Conservation (phyloP, 371 early-diverging fungal genomes). For the Aphelidium insulamus region DNA sequence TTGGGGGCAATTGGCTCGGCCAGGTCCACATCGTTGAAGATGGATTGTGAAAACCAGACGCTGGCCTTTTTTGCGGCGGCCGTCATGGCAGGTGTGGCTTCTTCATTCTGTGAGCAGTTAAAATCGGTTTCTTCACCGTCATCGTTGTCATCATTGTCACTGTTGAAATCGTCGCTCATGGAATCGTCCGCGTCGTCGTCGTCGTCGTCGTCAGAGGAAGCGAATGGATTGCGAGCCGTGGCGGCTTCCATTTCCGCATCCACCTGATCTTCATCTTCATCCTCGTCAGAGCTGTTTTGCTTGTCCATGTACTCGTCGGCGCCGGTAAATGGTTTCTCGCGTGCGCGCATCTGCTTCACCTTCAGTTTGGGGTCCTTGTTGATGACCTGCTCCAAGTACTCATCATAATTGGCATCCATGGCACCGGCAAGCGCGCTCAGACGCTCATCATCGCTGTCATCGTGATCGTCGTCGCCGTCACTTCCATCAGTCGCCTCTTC, state of each 20-base stretch:
- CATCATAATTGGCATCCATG: constrained; percentile 44
- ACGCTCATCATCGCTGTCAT: constrained; percentile 13
- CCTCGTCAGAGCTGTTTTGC: constrained; percentile 15
- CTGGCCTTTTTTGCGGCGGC: background rate
- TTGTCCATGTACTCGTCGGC: constrained; percentile 18
- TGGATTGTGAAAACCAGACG: too few relatives aligned
- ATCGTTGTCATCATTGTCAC: constrained; percentile 13
- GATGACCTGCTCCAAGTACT: constrained; percentile 40
- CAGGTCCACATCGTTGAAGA: too few relatives aligned
- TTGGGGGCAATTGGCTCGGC: too few relatives aligned
- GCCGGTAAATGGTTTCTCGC: constrained; percentile 43
- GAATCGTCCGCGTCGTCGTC: constrained; percentile 16
- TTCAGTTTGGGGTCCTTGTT: constrained; percentile 50
- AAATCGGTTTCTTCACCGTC: constrained; percentile 9
- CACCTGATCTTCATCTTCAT: constrained; percentile 7
- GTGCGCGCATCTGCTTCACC: constrained; percentile 35
- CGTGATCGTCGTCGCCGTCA: constrained; percentile 18
- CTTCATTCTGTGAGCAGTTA: background rate
- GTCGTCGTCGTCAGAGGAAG: constrained; percentile 6
- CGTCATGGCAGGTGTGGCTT: background rate
- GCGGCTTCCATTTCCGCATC: constrained; percentile 1
- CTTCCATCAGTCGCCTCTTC: constrained; percentile 5
- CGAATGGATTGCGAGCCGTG: background rate
- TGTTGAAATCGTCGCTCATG: constrained; percentile 9
- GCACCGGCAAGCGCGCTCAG: constrained; percentile 33